phyloP scores from a whole-genome alignment of 2,329 filamentous ascomycete genomes.

The Alternaria triticina region DNA sequence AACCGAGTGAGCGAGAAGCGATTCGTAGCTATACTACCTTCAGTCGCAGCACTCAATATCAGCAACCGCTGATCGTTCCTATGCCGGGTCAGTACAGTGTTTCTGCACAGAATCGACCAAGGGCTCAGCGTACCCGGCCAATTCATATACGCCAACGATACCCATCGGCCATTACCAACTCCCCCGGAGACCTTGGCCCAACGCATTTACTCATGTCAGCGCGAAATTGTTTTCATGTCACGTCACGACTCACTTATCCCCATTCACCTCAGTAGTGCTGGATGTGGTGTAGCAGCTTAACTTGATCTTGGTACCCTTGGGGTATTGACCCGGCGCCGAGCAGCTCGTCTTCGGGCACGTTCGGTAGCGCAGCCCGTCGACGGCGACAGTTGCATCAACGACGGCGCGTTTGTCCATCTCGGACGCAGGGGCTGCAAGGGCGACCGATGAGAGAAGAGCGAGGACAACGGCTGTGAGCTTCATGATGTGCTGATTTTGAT shows the following conservation, averaged over 20 bases:
- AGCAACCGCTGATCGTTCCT: background rate
- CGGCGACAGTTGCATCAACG: constrained; percentile 1
- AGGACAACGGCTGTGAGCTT: background rate
- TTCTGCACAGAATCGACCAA: background rate
- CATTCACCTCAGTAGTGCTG: constrained; percentile 2
- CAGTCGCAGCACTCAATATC: background rate
- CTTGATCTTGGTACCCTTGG: constrained; percentile 6
- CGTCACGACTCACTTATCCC: constrained; percentile 3
- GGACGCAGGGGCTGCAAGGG: background rate
- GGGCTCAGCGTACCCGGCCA: background rate
- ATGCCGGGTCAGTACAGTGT: background rate
- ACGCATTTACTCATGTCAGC: background rate
- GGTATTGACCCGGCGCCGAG: constrained; percentile 5
- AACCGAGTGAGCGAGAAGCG: background rate
- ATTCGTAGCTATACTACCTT: background rate
- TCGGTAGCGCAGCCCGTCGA: constrained; percentile 10
- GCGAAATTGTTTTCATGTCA: background rate
- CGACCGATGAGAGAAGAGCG: background rate
- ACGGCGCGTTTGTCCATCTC: constrained; percentile 1
- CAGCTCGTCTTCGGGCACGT: constrained; percentile 10
- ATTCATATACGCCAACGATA: constrained; percentile 2
- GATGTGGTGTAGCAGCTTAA: constrained; percentile 6
- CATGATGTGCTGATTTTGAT: background rate
- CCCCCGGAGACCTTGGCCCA: constrained; percentile 2
- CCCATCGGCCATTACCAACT: constrained; percentile 2